Conservation (phyloP, 2,329 filamentous ascomycete species). For the Aquanectria penicillioides region DNA sequence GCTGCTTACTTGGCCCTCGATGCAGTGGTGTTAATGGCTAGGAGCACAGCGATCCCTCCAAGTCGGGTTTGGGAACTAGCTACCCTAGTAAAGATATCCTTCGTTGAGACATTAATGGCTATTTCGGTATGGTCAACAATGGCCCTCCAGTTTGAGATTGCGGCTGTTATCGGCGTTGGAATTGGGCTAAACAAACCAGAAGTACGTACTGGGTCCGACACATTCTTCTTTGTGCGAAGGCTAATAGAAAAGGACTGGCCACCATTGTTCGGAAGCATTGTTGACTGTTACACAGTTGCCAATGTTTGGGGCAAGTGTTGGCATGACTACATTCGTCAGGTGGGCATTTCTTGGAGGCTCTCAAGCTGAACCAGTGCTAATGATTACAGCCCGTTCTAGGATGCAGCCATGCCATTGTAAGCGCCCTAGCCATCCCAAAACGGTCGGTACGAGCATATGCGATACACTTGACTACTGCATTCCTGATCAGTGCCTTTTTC, state of each 20-base stretch:
- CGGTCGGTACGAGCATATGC: constrained; percentile 14
- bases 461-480: constrained; percentile 20
- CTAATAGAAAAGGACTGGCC: constrained; percentile 25
- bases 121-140: constrained; percentile 19
- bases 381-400: constrained; percentile 15
- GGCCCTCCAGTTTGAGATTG: constrained; percentile 23
- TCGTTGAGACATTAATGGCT: constrained; percentile 11
- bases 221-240: neutral
- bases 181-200: constrained; percentile 3
- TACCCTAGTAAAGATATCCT: neutral
- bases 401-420: constrained; percentile 2
- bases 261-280: constrained; percentile 17
- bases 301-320: constrained; percentile 32
- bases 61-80: constrained; percentile 12
- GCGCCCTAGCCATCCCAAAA: neutral
- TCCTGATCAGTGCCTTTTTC: constrained; percentile 24
- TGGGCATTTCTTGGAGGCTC: neutral
- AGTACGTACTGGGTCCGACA: neutral
- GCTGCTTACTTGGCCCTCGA: constrained; percentile 20
- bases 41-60: neutral
- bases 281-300: constrained; percentile 17
- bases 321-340: constrained; percentile 29
- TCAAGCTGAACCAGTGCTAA: neutral
- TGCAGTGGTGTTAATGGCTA: constrained; percentile 2
- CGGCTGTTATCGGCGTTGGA: constrained; percentile 11